Base-by-base conservation (phyloP, 768 basidiomycete genomes). In the Psilocybe sp. region DNA sequence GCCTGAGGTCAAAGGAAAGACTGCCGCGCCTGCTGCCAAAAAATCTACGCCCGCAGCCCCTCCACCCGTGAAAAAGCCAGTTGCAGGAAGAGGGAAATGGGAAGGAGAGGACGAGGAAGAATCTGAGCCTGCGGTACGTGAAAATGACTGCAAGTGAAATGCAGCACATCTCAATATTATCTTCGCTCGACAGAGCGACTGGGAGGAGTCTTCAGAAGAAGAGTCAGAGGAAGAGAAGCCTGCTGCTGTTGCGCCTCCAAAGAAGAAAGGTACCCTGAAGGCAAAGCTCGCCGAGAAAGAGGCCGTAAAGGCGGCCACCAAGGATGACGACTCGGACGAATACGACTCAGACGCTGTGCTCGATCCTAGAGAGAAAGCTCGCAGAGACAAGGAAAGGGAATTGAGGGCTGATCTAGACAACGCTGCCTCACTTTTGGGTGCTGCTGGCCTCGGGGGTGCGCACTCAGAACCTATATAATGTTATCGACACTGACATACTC, bases 241-340 rank as follows among this genome's bases (percentile, higher is more conserved):
- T 4, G 66, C 75, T 3, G 57, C 80, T 0, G 79, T 75, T 40
- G 84, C 85, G 14, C 85, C 90, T 3, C 82, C 86, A 1, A 92
- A 90, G 75, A 96, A 97, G 73, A 97, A 94, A 71, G 92, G 91
- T 46, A 90, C 87, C 1, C 68, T 98, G 57, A 97, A 97, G 68
- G 82, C 83, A 15, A 96, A 95, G 67, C 71, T 98, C 2, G 93
- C 93, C 0, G 92, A 95, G 68, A 97, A 93, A 69, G 94, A 93
- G 61, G 88, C 85, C 0, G 76, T 76, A 51, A 89, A 85, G 53
- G 83, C 83, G 2, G 74, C 77, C 1, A 69, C 64, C 46, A 69
- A 71, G 5, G 69, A 60, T 3, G 75, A 71, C 6, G 75, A 67
- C 40, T 77, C 73, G 5, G 66, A 68, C 41, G 79, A 81, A n/a